phyloP scores from a whole-genome alignment of 75 land plant genomes.

The Azolla pinnata region DNA sequence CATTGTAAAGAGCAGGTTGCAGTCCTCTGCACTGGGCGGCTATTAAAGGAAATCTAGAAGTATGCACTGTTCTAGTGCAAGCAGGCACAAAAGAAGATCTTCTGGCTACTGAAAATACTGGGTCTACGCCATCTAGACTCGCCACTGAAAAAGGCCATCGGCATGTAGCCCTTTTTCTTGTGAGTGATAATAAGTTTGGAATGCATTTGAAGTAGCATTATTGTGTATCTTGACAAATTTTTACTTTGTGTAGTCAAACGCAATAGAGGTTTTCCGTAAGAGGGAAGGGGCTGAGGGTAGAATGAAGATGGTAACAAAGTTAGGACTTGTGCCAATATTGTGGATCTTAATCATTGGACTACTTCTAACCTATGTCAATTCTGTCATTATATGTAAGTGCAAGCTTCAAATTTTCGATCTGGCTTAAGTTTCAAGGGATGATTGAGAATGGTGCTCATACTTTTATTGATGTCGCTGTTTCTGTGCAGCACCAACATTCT shows the following conservation, averaged over 20 bases:
- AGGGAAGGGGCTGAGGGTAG: conserved; percentile 65
- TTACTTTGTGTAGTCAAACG: conserved; percentile 65
- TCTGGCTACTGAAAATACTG: conserved; percentile 68
- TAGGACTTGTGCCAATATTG: conserved; percentile 89
- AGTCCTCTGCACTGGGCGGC: conserved; percentile 99
- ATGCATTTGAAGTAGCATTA: neutral
- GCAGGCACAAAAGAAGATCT: conserved; percentile 87
- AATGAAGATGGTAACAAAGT: conserved; percentile 57
- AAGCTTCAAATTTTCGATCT: too few species aligned
- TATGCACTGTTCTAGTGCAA: conserved; percentile 95
- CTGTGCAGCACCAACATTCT: conserved; percentile 48
- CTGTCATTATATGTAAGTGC: conserved; percentile 66
- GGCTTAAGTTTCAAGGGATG: too few species aligned
- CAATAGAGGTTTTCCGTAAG: conserved; percentile 67
- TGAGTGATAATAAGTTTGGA: conserved; percentile 33
- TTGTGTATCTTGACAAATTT: neutral
- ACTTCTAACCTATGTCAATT: conserved; percentile 53
- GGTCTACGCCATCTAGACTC: conserved; percentile 83
- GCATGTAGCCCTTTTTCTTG: conserved; percentile 98
- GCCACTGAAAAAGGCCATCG: conserved; percentile 96
- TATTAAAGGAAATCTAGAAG: conserved; percentile 91
- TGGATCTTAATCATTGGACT: conserved; percentile 58
- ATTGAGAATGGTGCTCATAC: too few species aligned
- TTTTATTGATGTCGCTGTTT: too few species aligned
- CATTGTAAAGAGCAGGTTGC: conserved; percentile 50